These are phyloP conservation scores for Musa itinerans DNA, from an alignment of 176 grass and related monocot genomes.

Conservation along the genomic window DNA sequence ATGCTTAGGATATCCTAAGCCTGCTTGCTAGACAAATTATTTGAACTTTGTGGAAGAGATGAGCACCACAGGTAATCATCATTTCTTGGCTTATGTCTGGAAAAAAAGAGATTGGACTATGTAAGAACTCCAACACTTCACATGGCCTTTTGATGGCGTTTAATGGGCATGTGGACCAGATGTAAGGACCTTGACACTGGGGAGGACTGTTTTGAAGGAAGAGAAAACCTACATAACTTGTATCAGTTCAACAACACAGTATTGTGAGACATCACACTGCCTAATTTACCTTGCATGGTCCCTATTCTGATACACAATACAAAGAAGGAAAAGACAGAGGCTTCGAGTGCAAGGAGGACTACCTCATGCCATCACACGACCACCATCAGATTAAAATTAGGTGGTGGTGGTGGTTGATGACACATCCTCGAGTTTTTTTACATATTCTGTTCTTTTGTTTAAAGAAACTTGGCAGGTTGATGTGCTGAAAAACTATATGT, in stretches of 20 bases:
- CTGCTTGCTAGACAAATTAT: too few relatives aligned
- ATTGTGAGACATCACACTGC: not conserved
- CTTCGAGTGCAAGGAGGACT: not conserved
- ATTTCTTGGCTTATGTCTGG: not conserved
- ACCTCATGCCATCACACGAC: not conserved
- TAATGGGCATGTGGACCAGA: not conserved
- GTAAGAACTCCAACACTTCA: not conserved
- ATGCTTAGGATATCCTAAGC: not conserved
- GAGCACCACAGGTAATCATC: not conserved
- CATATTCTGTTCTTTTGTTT: not conserved
- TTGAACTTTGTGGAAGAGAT: too few relatives aligned
- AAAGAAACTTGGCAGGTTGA: not conserved
- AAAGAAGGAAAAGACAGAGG: not conserved
- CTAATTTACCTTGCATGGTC: not conserved
- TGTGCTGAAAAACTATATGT: too few relatives aligned
- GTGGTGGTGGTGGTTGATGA: constrained; percentile 1
- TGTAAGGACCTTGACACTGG: not conserved
- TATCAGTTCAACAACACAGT: not conserved
- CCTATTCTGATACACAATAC: not conserved
- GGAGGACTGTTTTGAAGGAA: not conserved
- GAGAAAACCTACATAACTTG: not conserved
- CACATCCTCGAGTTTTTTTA: not conserved
- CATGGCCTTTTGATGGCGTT: constrained; percentile 8
- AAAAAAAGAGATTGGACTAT: not conserved
- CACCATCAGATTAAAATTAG: not conserved